A percentile compares a stretch with the other conserved stretches of the same genome.
These are phyloP conservation scores for Psilocybe tampanensis DNA, from an alignment of 768 basidiomycete genomes.

Conservation along the genomic window DNA sequence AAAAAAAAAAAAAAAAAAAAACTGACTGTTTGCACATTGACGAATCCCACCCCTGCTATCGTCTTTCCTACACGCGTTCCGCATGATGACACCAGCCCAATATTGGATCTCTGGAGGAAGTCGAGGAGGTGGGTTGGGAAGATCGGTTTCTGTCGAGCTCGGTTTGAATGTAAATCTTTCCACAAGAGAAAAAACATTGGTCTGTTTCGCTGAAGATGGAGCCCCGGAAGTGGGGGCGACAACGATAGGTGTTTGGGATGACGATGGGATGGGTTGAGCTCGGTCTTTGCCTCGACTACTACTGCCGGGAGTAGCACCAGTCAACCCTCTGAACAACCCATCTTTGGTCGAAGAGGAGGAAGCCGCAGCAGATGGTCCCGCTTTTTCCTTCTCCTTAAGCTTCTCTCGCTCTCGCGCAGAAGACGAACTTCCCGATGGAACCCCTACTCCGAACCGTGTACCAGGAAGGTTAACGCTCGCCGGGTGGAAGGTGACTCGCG, in stretches of 20 bases:
- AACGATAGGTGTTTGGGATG: slow-evolving; percentile 7
- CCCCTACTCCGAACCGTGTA: slow-evolving; percentile 24
- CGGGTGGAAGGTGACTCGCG: slow-evolving; percentile 79
- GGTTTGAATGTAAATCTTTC: slow-evolving; percentile 97
- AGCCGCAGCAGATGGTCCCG: slow-evolving; percentile 5
- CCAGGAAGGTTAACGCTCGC: slow-evolving; percentile 52
- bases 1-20: background rate
- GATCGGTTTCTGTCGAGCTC: slow-evolving; percentile 73
- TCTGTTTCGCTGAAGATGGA: slow-evolving; percentile 47
- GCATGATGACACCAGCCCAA: slow-evolving; percentile 99
- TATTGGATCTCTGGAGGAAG: slow-evolving; percentile 93
- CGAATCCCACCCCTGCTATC: slow-evolving; percentile 90
- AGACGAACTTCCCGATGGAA: slow-evolving; percentile 19
- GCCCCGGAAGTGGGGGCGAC: slow-evolving; percentile 11
- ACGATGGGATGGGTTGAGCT: slow-evolving; percentile 9
- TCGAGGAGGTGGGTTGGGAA: slow-evolving; percentile 66
- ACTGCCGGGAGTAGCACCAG: slow-evolving; percentile 34
- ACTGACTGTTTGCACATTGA: slow-evolving; percentile 95
- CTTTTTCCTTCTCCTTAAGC: slow-evolving; percentile 35
- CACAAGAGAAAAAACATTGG: slow-evolving; percentile 95
- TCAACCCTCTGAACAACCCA: slow-evolving; percentile 49
- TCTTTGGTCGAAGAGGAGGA: slow-evolving; percentile 7
- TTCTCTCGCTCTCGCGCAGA: slow-evolving; percentile 12
- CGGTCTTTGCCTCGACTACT: slow-evolving; percentile 25
- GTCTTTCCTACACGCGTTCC: slow-evolving; percentile 98